phyloP scores from a whole-genome alignment of 2,329 filamentous ascomycete genomes.

The Neospermospora avenae region DNA sequence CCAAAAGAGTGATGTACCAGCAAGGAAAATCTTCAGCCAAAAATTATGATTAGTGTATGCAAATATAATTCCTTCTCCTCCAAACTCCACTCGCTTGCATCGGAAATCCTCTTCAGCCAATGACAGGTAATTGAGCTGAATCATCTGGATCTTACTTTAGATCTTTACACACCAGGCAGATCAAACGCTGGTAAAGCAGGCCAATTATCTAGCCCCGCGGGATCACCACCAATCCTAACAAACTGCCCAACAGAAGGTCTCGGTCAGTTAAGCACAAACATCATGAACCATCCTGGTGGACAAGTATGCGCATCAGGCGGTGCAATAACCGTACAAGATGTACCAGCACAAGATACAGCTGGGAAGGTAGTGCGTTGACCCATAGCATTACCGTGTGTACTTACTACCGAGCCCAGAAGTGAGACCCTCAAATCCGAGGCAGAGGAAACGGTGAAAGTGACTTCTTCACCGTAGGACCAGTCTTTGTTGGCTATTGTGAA shows the following conservation, averaged over 20 bases:
- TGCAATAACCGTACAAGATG: constrained; percentile 52
- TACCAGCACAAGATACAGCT: constrained; percentile 35
- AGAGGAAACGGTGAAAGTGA: constrained; percentile 17
- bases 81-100: neutral
- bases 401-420: constrained; percentile 41
- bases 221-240: constrained; percentile 68
- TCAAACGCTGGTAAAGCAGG: constrained; percentile 37
- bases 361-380: constrained; percentile 65
- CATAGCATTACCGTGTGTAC: constrained; percentile 63
- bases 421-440: constrained; percentile 21
- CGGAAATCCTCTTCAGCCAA: too few species aligned
- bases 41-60: too few species aligned
- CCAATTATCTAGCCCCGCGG: constrained; percentile 59
- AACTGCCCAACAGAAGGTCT: constrained; percentile 58
- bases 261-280: constrained; percentile 59
- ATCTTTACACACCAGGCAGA: constrained; percentile 16
- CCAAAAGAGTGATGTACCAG: too few species aligned
- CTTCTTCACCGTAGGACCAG: constrained; percentile 43
- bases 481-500: constrained; percentile 53
- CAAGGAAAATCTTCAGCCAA: too few species aligned
- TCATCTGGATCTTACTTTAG: neutral
- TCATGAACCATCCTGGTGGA: constrained; percentile 61
- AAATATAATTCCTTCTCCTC: too few species aligned
- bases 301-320: constrained; percentile 53
- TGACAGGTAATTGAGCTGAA: too few species aligned